Conservation (phyloP, 1,284 basidiomycete genomes). For the Cryptococcus floricola region DNA sequence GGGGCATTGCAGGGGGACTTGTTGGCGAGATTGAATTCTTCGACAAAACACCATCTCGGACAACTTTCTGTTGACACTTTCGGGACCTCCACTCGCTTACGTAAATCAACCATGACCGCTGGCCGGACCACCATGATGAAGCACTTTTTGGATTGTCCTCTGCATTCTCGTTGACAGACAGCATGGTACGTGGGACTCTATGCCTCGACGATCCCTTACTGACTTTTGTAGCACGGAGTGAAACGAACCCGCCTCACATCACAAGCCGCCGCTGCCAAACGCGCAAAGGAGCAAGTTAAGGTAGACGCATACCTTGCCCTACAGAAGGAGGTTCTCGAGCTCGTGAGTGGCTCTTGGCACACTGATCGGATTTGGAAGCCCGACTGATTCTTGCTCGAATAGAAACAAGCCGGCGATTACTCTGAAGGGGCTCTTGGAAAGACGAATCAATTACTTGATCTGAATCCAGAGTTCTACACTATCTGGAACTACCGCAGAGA, state of each 20-base stretch:
- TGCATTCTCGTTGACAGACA: too few relatives aligned
- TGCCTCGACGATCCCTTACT: background rate
- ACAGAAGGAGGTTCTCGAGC: slow-evolving; percentile 60
- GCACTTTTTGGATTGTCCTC: too few relatives aligned
- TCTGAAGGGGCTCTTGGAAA: slow-evolving; percentile 64
- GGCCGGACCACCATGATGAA: too few relatives aligned
- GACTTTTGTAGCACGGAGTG: slow-evolving; percentile 64
- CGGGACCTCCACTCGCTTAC: too few relatives aligned
- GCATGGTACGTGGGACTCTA: too few relatives aligned
- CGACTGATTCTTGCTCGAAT: background rate
- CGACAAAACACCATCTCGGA: too few relatives aligned
- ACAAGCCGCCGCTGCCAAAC: slow-evolving; percentile 64
- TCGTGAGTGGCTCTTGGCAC: slow-evolving; percentile 52
- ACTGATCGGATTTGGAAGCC: background rate
- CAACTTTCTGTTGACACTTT: too few relatives aligned
- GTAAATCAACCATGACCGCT: too few relatives aligned
- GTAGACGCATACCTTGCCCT: slow-evolving; percentile 71
- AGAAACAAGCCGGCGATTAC: slow-evolving; percentile 68
- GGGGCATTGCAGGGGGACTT: slow-evolving; percentile 59
- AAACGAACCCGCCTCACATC: slow-evolving; percentile 63
- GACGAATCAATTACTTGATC: slow-evolving; percentile 69
- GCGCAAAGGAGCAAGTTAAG: slow-evolving; percentile 65
- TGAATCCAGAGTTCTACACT: slow-evolving; percentile 88
- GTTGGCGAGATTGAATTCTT: too few relatives aligned
- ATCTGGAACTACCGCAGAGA: slow-evolving; percentile 85